These are phyloP conservation scores for Mimosa bimucronata DNA, from an alignment of 306 rosid species.

Conservation along the genomic window DNA sequence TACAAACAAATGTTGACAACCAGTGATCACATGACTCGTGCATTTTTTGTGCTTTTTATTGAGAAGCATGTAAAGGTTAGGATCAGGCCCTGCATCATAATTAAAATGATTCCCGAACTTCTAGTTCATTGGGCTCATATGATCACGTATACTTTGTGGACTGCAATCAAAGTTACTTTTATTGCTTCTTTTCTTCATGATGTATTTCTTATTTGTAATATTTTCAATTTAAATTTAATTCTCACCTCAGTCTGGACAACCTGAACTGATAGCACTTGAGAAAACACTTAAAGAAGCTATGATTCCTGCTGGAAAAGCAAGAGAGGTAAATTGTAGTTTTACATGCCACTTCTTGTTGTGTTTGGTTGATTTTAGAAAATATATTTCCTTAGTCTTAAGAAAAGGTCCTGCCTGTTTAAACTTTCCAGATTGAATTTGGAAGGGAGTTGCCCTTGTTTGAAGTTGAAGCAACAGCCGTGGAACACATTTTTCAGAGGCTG, in stretches of 20 bases:
- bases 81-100: slow-evolving; percentile 3
- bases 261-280: slow-evolving; percentile 89
- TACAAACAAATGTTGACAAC: slow-evolving; percentile 12
- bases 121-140: slow-evolving; percentile 5
- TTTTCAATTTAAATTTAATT: slow-evolving; percentile 30
- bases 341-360: slow-evolving; percentile 13
- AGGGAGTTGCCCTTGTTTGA: slow-evolving; percentile 88
- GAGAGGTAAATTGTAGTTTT: slow-evolving; percentile 66
- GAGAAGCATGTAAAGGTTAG: background rate
- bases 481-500: slow-evolving; percentile 79
- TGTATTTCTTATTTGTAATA: slow-evolving; percentile 8
- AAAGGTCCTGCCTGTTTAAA: slow-evolving; percentile 33
- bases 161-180: background rate
- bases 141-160: background rate
- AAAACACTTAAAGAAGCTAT: slow-evolving; percentile 78
- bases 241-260: slow-evolving; percentile 76
- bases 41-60: background rate
- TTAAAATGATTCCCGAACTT: slow-evolving; percentile 12
- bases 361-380: slow-evolving; percentile 3
- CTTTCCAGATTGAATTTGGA: slow-evolving; percentile 78
- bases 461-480: slow-evolving; percentile 88
- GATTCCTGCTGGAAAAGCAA: slow-evolving; percentile 84
- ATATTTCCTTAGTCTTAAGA: background rate
- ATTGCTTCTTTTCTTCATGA: background rate
- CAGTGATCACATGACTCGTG: background rate